Conservation (phyloP, 1,284 basidiomycete genomes). For the Ustilago bromivora region DNA sequence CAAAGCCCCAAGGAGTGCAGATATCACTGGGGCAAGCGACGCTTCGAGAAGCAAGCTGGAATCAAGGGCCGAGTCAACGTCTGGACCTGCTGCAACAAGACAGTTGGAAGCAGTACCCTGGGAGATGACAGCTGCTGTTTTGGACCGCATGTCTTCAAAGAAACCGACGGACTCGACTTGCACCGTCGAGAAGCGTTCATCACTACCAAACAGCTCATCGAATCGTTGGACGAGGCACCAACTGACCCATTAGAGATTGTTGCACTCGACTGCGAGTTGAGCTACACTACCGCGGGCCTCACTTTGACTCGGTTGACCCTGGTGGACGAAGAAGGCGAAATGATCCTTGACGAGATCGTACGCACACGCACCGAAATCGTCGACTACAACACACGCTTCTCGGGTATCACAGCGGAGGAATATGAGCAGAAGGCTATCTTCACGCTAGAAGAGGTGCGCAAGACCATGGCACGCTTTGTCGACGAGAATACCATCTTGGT, state of each 20-base stretch:
- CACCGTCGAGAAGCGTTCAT: constrained; percentile 61
- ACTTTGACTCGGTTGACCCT: constrained; percentile 63
- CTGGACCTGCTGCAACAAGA: constrained; percentile 63
- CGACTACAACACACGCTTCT: constrained; percentile 67
- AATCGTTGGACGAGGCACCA: constrained; percentile 12
- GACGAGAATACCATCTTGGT: constrained; percentile 59
- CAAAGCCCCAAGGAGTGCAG: constrained; percentile 55
- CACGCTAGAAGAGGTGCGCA: constrained; percentile 47
- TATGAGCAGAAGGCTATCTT: constrained; percentile 52
- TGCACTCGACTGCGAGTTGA: constrained; percentile 66
- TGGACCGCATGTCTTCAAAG: constrained; percentile 67
- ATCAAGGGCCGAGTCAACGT: constrained; percentile 41
- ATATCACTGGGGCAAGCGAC: constrained; percentile 61
- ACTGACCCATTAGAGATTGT: constrained; percentile 51
- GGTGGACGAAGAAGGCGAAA: constrained; percentile 59
- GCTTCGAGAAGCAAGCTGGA: constrained; percentile 44
- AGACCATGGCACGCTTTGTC: constrained; percentile 54
- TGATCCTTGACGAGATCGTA: constrained; percentile 61
- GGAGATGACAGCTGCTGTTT: constrained; percentile 58
- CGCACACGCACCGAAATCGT: constrained; percentile 52
- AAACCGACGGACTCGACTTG: constrained; percentile 50
- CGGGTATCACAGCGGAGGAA: constrained; percentile 59
- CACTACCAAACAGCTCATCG: constrained; percentile 38
- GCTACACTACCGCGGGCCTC: constrained; percentile 65
- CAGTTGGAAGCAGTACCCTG: constrained; percentile 48